phyloP scores from a whole-genome alignment of 176 grass and related monocot species.

The Oryza punctata region DNA sequence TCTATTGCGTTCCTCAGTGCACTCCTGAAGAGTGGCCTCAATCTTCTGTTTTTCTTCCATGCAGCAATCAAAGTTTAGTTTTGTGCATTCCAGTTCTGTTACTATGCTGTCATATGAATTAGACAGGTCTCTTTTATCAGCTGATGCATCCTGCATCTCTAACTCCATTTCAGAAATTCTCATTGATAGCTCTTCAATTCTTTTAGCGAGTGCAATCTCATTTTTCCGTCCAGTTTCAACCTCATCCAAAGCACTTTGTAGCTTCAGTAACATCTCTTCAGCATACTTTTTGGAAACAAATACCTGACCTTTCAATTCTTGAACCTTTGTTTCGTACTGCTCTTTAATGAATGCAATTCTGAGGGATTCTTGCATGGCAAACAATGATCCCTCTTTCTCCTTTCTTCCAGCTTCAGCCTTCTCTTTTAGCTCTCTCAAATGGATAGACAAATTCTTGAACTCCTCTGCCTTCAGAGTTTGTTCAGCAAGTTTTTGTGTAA shows the following conservation, averaged over 20 bases:
- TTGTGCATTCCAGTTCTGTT: conserved; percentile 81
- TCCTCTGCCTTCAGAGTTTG: conserved; percentile 90
- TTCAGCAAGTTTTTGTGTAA: conserved; percentile 76
- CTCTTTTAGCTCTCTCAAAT: conserved; percentile 87
- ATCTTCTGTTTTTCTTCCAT: conserved; percentile 90
- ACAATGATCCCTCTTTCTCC: conserved; percentile 70
- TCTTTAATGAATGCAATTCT: conserved; percentile 99
- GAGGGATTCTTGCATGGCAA: conserved; percentile 81
- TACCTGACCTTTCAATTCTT: conserved; percentile 85
- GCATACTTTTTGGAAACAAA: conserved; percentile 84
- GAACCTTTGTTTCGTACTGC: conserved; percentile 95
- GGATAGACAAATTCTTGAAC: conserved; percentile 84
- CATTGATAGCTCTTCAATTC: conserved; percentile 86
- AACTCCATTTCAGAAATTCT: conserved; percentile 76
- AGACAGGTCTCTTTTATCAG: conserved; percentile 85
- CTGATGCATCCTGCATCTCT: conserved; percentile 68
- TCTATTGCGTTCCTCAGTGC: conserved; percentile 77
- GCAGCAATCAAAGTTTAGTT: conserved; percentile 85
- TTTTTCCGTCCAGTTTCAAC: conserved; percentile 87
- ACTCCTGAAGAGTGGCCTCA: conserved; percentile 74
- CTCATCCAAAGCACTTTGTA: conserved; percentile 93
- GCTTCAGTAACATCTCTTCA: conserved; percentile 97
- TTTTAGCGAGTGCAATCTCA: conserved; percentile 87
- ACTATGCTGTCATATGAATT: conserved; percentile 82
- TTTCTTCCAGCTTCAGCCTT: conserved; percentile 82